These are phyloP conservation scores for Secale cereale DNA, from an alignment of 176 grass and related monocot genomes.

Conservation along the genomic window DNA sequence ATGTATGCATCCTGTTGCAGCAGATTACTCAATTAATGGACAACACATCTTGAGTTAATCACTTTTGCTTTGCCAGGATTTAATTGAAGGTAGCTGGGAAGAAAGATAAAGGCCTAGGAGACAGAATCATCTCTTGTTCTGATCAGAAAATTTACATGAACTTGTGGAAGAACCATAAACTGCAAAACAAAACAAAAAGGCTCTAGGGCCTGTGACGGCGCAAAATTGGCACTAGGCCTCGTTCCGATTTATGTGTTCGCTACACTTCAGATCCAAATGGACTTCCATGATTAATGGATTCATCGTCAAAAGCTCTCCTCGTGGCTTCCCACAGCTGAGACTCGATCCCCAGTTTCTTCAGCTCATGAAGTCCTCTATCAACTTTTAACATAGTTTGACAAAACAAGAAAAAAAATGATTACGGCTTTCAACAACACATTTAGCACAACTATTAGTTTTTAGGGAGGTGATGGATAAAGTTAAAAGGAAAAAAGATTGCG, in stretches of 20 bases:
- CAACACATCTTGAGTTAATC: not conserved
- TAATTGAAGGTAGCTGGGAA: not conserved
- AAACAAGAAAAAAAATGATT: not conserved
- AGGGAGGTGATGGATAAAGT: not conserved
- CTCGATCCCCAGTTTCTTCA: conserved; percentile 87
- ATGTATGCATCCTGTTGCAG: not conserved
- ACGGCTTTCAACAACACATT: not conserved
- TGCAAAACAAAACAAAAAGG: not conserved
- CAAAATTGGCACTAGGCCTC: conserved; percentile 33
- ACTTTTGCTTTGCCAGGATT: conserved; percentile 25
- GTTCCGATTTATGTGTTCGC: not conserved
- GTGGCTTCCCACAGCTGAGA: conserved; percentile 80
- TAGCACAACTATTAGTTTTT: not conserved
- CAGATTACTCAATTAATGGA: not conserved
- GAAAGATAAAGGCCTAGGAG: not conserved
- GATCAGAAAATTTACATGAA: conserved; percentile 13
- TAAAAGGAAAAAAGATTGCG: not conserved
- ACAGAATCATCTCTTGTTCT: not conserved
- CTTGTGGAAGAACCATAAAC: not conserved
- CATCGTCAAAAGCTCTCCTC: conserved; percentile 50
- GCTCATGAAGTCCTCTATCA: conserved; percentile 79
- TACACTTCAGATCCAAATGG: conserved; percentile 59
- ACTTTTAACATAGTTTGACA: conserved; percentile 41
- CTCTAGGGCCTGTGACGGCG: conserved; percentile 10
- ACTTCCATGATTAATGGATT: conserved; percentile 47